Conservation (phyloP, 192 early-diverging fungal species). For the Coemansia sp. region DNA sequence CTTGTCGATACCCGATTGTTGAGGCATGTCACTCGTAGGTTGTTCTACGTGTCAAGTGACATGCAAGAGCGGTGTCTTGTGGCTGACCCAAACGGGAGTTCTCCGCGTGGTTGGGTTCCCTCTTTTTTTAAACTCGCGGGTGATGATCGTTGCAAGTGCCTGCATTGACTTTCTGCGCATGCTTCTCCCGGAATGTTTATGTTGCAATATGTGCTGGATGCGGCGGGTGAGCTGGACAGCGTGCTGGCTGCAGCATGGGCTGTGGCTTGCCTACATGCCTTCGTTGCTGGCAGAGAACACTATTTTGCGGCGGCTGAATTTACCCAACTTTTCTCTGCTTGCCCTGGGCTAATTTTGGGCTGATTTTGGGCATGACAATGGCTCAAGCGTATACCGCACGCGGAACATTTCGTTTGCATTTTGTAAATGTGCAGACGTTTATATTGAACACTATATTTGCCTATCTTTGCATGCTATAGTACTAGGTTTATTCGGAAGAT, state of each 20-base stretch:
- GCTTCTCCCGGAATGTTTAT: not conserved
- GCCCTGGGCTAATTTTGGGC: not conserved
- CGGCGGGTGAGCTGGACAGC: too few species aligned
- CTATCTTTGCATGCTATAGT: slow-evolving; percentile 16
- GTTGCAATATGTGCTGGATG: not conserved
- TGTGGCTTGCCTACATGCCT: slow-evolving; percentile 6
- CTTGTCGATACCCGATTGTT: slow-evolving; percentile 12
- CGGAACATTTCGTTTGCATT: slow-evolving; percentile 1
- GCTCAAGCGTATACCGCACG: not conserved
- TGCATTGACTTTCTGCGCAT: slow-evolving; percentile 11
- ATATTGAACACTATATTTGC: slow-evolving; percentile 23
- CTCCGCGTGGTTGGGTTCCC: too few species aligned
- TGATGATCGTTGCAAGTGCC: not conserved
- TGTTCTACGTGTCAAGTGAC: not conserved
- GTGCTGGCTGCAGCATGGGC: not conserved
- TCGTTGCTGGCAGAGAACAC: not conserved
- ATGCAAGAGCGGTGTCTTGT: not conserved
- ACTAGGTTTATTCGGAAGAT: not conserved
- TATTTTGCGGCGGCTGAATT: not conserved
- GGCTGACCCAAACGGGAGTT: not conserved
- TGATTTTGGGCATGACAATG: not conserved
- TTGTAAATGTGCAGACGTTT: not conserved
- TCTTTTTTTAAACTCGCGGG: not conserved
- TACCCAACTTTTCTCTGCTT: not conserved
- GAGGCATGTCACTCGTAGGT: not conserved